phyloP scores from a whole-genome alignment of 805 yeast genomes.

The Saturnispora quitensis region DNA sequence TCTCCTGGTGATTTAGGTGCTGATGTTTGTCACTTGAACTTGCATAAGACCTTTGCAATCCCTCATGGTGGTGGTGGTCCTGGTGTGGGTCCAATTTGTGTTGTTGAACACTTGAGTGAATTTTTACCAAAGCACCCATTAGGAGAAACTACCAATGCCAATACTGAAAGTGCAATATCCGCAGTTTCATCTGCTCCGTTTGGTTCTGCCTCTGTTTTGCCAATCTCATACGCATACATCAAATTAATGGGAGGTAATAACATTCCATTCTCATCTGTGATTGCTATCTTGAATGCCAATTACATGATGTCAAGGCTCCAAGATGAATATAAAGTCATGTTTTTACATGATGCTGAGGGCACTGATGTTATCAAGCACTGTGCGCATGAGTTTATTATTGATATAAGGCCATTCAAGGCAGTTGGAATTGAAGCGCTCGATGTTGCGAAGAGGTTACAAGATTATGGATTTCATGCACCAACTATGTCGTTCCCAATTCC shows the following conservation, averaged over 20 bases:
- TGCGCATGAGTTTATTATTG: conserved; percentile 95
- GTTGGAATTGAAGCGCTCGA: conserved; percentile 89
- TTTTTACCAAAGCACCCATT: conserved; percentile 76
- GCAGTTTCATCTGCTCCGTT: conserved; percentile 91
- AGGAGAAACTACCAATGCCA: conserved; percentile 38
- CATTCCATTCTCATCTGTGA: conserved; percentile 74
- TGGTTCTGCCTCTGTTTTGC: conserved; percentile 89
- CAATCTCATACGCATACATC: conserved; percentile 91
- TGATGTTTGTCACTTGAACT: conserved; percentile 93
- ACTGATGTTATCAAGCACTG: conserved; percentile 50
- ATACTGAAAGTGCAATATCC: conserved; percentile 42
- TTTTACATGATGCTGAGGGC: conserved; percentile 39
- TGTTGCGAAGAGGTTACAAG: conserved; percentile 93
- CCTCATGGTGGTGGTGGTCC: conserved; percentile 99
- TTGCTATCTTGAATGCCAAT: conserved; percentile 92
- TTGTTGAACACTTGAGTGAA: conserved; percentile 66
- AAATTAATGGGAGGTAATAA: conserved; percentile 86
- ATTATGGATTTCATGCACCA: conserved; percentile 98
- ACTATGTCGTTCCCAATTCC: conserved; percentile 99
- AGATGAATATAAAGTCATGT: conserved; percentile 65
- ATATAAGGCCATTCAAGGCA: conserved; percentile 73
- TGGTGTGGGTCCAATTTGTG: conserved; percentile 98
- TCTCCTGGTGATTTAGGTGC: conserved; percentile 98
- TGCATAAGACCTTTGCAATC: conserved; percentile 95
- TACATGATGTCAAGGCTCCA: conserved; percentile 81